Evolutionary conservation across 106 monocot genomes (phyloP), one percentile per base, ranked within the genome.

Genomic region (Apostasia ramifera): DNA sequence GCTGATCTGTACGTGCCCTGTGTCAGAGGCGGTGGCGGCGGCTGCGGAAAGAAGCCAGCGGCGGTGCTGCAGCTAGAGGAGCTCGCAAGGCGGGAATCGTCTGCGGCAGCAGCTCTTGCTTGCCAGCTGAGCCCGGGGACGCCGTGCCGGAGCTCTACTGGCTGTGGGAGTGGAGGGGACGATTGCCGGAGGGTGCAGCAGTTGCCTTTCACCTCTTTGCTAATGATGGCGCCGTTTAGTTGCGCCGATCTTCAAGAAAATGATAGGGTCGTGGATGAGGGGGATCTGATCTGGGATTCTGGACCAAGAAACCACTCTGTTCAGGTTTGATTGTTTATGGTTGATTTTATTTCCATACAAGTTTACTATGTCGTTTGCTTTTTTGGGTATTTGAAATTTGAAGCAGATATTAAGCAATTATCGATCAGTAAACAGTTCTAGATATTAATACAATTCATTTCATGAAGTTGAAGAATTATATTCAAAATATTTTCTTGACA

Each of bases 61-160:
- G 54, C 70, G 41, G 71, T 81, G 41, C 79, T 71, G 66, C 95
- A 95, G 78, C 82, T 95, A 54, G 49, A 78, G 43, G 91, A 95
- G 76, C 70, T 91, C 68, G 78, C 75, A 37, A 85, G 57, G 66
- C 56, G 71, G 55, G 84, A 84, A 5, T 43, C 47, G 14, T 40
- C 73, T 46, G 4, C 53, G 10, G 42, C 48, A 38, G 40, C 70
- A 14, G 40, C 2, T 43, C 15, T 9, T 69, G 6, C 55, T 1
- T 60, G 58, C 44, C 74, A 72, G 11, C 60, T 67, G 15, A 76
- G 78, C 44, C 80, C 77, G 0, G 55, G 71, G 51, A 79, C 85
- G 3, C 83, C 88, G 4, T 57, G 59, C 55, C 72, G 74, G 75
- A 69, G 49, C 10, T 73, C 57, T 5, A 82, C 57, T 40, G 66